A percentile compares a stretch with the other conserved stretches of the same genome.
These are phyloP conservation scores for Trametes maxima DNA, from an alignment of 768 basidiomycete genomes.

Conservation along the genomic window DNA sequence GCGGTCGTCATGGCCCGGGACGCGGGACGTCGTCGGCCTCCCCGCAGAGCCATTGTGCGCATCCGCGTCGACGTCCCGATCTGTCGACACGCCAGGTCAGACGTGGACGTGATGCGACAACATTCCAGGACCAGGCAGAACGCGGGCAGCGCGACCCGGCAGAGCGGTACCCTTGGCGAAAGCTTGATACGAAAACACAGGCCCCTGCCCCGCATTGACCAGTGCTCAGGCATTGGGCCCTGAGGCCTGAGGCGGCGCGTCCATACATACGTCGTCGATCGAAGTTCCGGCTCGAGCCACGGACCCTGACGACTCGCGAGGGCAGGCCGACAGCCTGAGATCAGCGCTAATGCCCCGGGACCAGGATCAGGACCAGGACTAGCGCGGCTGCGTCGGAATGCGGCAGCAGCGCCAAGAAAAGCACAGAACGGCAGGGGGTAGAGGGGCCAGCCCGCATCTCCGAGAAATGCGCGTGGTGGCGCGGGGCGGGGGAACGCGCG, in stretches of 20 bases:
- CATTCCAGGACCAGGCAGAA: neutral
- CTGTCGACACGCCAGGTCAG: neutral
- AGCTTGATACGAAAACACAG: slow-evolving; percentile 3
- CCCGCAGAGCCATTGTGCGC: neutral
- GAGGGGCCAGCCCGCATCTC: slow-evolving; percentile 5
- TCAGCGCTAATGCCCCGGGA: too few species aligned
- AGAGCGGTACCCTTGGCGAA: slow-evolving; percentile 4
- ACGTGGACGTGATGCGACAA: neutral
- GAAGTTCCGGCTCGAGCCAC: neutral
- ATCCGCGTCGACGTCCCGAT: neutral
- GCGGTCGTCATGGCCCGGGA: slow-evolving; percentile 9
- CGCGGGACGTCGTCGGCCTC: slow-evolving; percentile 1
- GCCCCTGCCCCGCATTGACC: neutral
- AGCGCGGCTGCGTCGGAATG: slow-evolving; percentile 2
- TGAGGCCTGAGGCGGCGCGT: too few species aligned
- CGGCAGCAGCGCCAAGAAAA: neutral
- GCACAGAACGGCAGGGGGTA: neutral
- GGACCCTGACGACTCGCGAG: too few species aligned
- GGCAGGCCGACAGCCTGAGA: too few species aligned
- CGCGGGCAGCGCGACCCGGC: slow-evolving; percentile 8
- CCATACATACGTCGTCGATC: neutral
- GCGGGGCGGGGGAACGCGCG: slow-evolving; percentile 19
- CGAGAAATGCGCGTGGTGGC: slow-evolving; percentile 19
- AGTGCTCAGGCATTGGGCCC: neutral
- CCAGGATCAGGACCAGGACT: neutral